Evolutionary conservation across 73 alveolate genomes (phyloP), one percentile per base, ranked within the genome.

Genomic region (Paramecium pentaurelia): DNA sequence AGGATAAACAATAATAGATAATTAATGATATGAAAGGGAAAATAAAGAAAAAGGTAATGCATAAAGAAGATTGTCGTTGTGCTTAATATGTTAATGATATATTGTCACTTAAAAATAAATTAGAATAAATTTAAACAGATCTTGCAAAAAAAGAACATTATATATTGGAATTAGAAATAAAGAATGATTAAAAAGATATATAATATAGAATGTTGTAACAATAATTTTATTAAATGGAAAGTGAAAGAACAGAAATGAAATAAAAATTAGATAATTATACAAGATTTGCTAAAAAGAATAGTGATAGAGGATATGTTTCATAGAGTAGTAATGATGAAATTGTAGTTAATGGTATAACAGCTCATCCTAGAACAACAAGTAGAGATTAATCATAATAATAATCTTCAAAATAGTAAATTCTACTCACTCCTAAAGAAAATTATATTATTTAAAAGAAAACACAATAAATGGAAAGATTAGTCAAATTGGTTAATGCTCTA

Each of bases 51-150:
- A 34, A 64, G 28, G 47, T 34, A 3, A 28, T 64, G 47, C 42
- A 34, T 64, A 34, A 64, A 64, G 84, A 68, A 6, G 84, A 64
- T 64, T 64, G 84, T 64, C 42, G 84, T 32, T 64, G 84, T 64
- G 42, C 84, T 3, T 64, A 64, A 14, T 64, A 64, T 8, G 84
- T 64, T 1, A 64, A 64, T 64, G 84, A 64, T 32, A 64, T 64
- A 2, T 12, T 64, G 22, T 14, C 42, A 16, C 47, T 64, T 11
- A 64, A 64, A 34, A 64, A 64, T 64, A 64, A 64, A 28, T 8
- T 64, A 28, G 84, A 64, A 11, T 64, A 64, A 64, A 32, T 14
- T 32, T 64, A 32, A 64, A 64, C 47, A 25, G 84, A 64, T 32
- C 42, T 64, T 12, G 84, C 84, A 2, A 64, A 64, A 32, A 28